Conservation (phyloP, 1,284 basidiomycete species). For the Hortiboletus rubellus region DNA sequence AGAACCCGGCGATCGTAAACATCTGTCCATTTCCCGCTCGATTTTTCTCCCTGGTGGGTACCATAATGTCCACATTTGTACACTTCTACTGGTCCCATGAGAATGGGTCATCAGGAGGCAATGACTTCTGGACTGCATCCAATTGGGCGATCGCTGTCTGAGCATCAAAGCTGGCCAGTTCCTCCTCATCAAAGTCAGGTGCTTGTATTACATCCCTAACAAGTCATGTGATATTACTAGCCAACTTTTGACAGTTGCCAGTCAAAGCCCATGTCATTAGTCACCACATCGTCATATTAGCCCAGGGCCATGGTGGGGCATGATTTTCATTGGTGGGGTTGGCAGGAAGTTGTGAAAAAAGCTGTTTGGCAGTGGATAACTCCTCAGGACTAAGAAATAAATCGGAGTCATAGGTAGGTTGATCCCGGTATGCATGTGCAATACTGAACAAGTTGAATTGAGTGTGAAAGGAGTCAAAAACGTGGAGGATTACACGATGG, state of each 20-base stretch:
- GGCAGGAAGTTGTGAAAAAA: no score
- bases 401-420: conserved; percentile 29
- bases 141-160: background rate
- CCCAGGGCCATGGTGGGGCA: conserved; percentile 1
- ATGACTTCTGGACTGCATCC: background rate
- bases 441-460: conserved; percentile 20
- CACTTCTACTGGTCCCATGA: background rate
- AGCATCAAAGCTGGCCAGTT: background rate
- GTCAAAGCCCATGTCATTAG: background rate
- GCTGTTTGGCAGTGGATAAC: background rate
- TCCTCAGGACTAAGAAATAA: background rate
- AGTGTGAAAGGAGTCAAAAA: conserved; percentile 6
- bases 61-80: background rate
- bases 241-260: background rate
- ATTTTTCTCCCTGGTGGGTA: background rate
- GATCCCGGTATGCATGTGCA: conserved; percentile 18
- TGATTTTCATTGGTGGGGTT: background rate
- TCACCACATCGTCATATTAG: background rate
- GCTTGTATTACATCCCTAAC: background rate
- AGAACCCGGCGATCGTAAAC: background rate
- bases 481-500: background rate
- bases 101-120: background rate
- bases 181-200: background rate
- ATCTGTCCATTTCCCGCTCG: background rate
- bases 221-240: background rate